These are phyloP conservation scores for Corinectria fuckeliana DNA, from an alignment of 2,329 filamentous ascomycete genomes.

Conservation along the genomic window DNA sequence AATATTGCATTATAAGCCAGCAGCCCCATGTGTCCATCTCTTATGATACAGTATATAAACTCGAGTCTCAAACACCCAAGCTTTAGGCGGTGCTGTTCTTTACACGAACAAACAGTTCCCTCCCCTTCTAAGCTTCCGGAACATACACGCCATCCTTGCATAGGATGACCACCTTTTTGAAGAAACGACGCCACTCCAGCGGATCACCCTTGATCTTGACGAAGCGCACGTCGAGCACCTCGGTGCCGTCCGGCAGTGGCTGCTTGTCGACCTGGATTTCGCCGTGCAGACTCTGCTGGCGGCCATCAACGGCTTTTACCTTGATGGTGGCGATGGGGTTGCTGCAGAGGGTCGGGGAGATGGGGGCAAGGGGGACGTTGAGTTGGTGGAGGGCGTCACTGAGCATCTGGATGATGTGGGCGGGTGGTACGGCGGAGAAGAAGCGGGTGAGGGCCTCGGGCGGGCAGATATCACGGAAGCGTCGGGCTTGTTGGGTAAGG, in stretches of 20 bases:
- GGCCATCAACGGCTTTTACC: constrained; percentile 75
- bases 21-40: constrained; percentile 2
- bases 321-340: constrained; percentile 70
- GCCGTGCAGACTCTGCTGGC: constrained; percentile 75
- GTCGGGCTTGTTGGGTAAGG: constrained; percentile 86
- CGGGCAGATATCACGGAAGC: constrained; percentile 91
- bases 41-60: constrained; percentile 5
- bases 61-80: neutral
- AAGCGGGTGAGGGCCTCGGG: constrained; percentile 88
- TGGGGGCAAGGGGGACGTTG: constrained; percentile 74
- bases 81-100: neutral
- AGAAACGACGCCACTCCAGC: constrained; percentile 93
- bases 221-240: constrained; percentile 85
- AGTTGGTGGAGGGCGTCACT: constrained; percentile 83
- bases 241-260: constrained; percentile 60
- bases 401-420: constrained; percentile 80
- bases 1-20: neutral
- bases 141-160: constrained; percentile 84
- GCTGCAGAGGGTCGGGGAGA: constrained; percentile 53
- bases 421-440: constrained; percentile 80
- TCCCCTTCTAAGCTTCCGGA: constrained; percentile 47
- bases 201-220: constrained; percentile 96
- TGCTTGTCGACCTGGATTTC: constrained; percentile 76
- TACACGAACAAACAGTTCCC: constrained; percentile 26
- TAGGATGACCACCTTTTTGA: constrained; percentile 90